Base-by-base conservation (phyloP, 352 stramenopile genomes). In the Phytopythium aichiense region DNA sequence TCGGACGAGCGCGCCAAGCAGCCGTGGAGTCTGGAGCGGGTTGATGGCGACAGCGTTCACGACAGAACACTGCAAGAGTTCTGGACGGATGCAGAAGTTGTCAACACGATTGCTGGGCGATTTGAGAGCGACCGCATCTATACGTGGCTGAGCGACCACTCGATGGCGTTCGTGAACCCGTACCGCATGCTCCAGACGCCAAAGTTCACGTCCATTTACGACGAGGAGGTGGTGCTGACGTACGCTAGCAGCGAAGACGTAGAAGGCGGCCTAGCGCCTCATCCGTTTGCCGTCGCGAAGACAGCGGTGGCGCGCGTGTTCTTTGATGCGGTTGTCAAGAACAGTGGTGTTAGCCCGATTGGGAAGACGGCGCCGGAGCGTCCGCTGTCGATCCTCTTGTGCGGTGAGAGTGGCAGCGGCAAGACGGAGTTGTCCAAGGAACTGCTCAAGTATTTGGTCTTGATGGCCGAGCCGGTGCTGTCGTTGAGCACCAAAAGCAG, bases 351-450 rank as follows among this genome's bases (percentile, higher is more conserved):
- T 16, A 20, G 22, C 8, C 8, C n/a, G 35, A 40, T 5, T 16
- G 16, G 3, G 2, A 11, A 15, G 48, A 11, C 35, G 1, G 3
- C 53, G n/a, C 11, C 0, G 7, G 31, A 48, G 1, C 38, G n/a
- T 12, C 40, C 51, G 1, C 74, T 86, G 43, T 68, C 70, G 12
- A 49, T 91, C 30, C 67, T 88, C 33, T 46, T 93, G 35, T 74
- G 71, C 20, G 84, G 84, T 35, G 84, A 93, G 22, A 91, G 81
- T 28, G 84, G 84, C 2, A 89, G 78, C 23, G 84, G 84, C 23
- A 91, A 93, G 60, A 93, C 81, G 2, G 84, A 93, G 56, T 64
- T 93, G 28, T 66, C 80, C 12, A 93, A 93, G 59, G 80, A 93
- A 25, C 45, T 93, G 43, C 72, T 93, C 49, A 93, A 93, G 56